Evolutionary conservation across 345 rosid genomes (phyloP), one percentile per base, ranked within the genome.

Genomic region (Limnanthes douglasii): DNA sequence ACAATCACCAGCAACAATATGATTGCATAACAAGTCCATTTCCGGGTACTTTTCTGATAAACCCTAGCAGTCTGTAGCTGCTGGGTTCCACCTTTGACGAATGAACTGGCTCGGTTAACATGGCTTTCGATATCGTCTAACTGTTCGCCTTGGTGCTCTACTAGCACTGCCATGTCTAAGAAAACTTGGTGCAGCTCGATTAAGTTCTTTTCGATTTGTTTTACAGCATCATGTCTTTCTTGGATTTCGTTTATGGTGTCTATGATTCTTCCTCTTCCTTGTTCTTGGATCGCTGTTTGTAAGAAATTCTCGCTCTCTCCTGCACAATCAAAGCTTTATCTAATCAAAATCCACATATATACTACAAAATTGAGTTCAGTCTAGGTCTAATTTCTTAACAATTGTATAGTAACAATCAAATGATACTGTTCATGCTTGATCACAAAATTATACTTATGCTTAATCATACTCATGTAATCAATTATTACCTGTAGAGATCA

Each of bases 401-500:
- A n/a, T n/a, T n/a, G n/a, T n/a, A n/a, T n/a, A n/a, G n/a, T n/a
- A n/a, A n/a, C n/a, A n/a, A n/a, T n/a, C n/a, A n/a, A n/a, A n/a
- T n/a, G n/a, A n/a, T n/a, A n/a, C n/a, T n/a, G n/a, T n/a, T n/a
- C n/a, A n/a, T n/a, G n/a, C n/a, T n/a, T n/a, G n/a, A n/a, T n/a
- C n/a, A n/a, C n/a, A n/a, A n/a, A n/a, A n/a, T n/a, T n/a, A n/a
- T n/a, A n/a, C n/a, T n/a, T n/a, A n/a, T n/a, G 21, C 35, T 8
- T 8, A 6, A 31, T 31, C 5, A 13, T 11, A 31, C 11, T 11
- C 14, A 8, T 28, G 55, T n/a, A n/a, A n/a, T n/a, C n/a, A n/a
- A n/a, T n/a, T n/a, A n/a, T 15, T 16, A 85, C 98, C 99, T 15
- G 96, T 90, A 6, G 99, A 84, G 46, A 90, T 90, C 47, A 90